Evolutionary conservation across 1,139 yeast species (phyloP).

Genomic region (Hyphopichia wangnamkhiaoensis): DNA sequence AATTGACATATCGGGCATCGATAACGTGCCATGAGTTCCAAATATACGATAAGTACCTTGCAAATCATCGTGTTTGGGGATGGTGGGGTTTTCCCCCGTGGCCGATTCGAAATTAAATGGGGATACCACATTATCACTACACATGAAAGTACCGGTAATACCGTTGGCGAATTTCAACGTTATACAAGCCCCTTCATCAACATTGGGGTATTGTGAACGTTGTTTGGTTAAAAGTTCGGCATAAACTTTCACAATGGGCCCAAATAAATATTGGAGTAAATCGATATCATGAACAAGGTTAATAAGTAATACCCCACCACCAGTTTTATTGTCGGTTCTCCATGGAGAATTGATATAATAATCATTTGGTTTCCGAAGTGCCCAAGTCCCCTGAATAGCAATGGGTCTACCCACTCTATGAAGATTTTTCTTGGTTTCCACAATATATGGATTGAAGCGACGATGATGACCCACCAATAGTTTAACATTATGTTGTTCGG

Average conservation of each 20-base stretch:
- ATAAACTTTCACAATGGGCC: conserved; percentile 39
- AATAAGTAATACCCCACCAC: conserved; percentile 43
- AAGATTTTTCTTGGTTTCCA: conserved; percentile 34
- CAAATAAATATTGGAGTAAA: conserved; percentile 36
- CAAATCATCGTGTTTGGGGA: conserved; percentile 29
- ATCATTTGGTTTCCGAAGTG: conserved; percentile 32
- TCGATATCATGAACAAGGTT: conserved; percentile 45
- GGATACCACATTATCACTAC: conserved; percentile 40
- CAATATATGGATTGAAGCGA: conserved; percentile 39
- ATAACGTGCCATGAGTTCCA: conserved; percentile 39
- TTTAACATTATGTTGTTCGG: conserved; percentile 22
- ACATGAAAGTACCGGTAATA: conserved; percentile 38
- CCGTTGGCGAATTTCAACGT: conserved; percentile 35
- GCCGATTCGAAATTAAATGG: conserved; percentile 44
- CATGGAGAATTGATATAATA: conserved; percentile 36
- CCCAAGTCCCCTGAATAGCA: conserved; percentile 45
- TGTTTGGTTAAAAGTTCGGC: conserved; percentile 39
- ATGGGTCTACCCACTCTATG: conserved; percentile 30
- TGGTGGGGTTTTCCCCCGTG: conserved; percentile 44
- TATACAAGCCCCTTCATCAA: conserved; percentile 45
- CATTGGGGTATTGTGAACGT: conserved; percentile 26
- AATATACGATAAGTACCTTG: conserved; percentile 39
- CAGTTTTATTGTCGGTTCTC: conserved; percentile 33
- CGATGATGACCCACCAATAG: conserved; percentile 43
- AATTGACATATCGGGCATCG: conserved; percentile 38